These are phyloP conservation scores for Myxozyma vanderwaltii DNA, from an alignment of 805 yeast genomes.

Conservation along the genomic window DNA sequence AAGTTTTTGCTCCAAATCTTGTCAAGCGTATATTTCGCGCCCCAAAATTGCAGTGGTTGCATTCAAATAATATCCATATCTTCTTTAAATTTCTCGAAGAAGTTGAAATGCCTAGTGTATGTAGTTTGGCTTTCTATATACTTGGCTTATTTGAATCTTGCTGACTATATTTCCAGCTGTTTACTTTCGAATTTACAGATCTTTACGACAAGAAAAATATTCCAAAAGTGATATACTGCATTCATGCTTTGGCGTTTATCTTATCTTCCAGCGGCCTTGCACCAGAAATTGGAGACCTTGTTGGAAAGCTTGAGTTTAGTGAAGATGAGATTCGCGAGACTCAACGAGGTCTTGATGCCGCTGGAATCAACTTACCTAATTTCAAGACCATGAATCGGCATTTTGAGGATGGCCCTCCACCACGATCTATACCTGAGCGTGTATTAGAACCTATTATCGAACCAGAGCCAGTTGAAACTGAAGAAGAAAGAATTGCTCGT, in stretches of 20 bases:
- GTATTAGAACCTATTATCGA: neutral
- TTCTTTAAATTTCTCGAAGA: constrained; percentile 69
- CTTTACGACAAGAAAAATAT: constrained; percentile 87
- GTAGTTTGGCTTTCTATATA: neutral
- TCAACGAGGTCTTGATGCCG: constrained; percentile 60
- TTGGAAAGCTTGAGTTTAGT: constrained; percentile 62
- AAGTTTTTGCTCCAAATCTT: constrained; percentile 66
- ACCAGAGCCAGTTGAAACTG: constrained; percentile 10
- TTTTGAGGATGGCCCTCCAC: constrained; percentile 39
- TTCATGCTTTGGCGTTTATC: constrained; percentile 83
- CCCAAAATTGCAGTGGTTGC: constrained; percentile 71
- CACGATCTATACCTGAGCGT: neutral
- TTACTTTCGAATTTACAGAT: constrained; percentile 89
- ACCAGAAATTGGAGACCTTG: constrained; percentile 56
- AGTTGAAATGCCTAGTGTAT: constrained; percentile 76
- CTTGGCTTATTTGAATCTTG: neutral
- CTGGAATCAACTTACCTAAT: constrained; percentile 74
- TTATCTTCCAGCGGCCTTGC: constrained; percentile 59
- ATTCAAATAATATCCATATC: constrained; percentile 87
- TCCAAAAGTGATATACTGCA: constrained; percentile 90
- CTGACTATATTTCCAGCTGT: constrained; percentile 39
- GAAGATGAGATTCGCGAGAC: constrained; percentile 70
- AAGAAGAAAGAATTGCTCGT: constrained; percentile 15
- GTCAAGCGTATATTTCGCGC: constrained; percentile 58
- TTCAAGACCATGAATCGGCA: constrained; percentile 59